phyloP scores from a whole-genome alignment of 2,329 filamentous ascomycete genomes.

The Hypoxylon sp. region DNA sequence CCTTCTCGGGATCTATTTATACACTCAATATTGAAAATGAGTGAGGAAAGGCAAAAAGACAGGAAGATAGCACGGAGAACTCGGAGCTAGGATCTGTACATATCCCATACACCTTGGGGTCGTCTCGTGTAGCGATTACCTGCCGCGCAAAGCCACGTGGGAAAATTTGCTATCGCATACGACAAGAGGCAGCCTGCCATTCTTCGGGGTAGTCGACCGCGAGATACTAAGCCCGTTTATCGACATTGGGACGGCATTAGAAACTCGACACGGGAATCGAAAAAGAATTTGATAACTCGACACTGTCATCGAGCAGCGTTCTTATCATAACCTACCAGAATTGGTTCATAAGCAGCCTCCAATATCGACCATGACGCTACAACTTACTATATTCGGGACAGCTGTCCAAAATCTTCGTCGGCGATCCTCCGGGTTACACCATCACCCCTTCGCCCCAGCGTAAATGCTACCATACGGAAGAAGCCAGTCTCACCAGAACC shows the following conservation, averaged over 20 bases:
- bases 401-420: slow-evolving; percentile 21
- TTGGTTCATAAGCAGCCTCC: not conserved
- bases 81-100: not conserved
- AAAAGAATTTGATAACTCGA: not conserved
- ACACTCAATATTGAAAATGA: not conserved
- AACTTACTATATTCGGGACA: slow-evolving; percentile 26
- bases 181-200: slow-evolving; percentile 7
- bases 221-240: not conserved
- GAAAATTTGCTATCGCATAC: slow-evolving; percentile 8
- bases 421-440: slow-evolving; percentile 23
- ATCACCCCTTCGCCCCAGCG: slow-evolving; percentile 12
- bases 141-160: slow-evolving; percentile 10
- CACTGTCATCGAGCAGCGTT: not conserved
- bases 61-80: not conserved
- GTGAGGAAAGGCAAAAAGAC: not conserved
- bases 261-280: not conserved
- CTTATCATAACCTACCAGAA: not conserved
- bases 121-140: not conserved
- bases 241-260: not conserved
- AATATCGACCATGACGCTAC: not conserved
- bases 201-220: not conserved
- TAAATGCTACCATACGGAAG: slow-evolving; percentile 30
- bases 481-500: slow-evolving; percentile 19
- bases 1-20: slow-evolving; percentile 16
- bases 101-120: slow-evolving; percentile 3